Base-by-base conservation (phyloP, 2,329 filamentous ascomycete genomes). In the Zalaria obscura region DNA sequence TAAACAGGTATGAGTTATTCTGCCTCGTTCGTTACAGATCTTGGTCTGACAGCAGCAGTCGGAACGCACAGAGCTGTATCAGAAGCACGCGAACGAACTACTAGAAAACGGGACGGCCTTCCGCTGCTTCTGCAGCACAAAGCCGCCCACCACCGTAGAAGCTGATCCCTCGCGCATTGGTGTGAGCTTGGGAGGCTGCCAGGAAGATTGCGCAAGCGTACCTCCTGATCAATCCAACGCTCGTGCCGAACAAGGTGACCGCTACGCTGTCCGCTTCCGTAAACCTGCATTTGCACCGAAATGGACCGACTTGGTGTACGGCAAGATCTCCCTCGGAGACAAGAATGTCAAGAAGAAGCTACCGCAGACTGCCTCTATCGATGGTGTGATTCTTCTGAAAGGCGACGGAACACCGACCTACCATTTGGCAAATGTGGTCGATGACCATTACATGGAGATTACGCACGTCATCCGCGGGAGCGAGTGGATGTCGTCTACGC, bases 401-500 rank as follows among this genome's bases (percentile, higher is more conserved):
- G 80, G 79, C 1, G 91, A 98, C 57, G 88, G 87, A 0, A 83
- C 83, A 48, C 91, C 91, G 0, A 98, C 93, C 0, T 98, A 98
- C 55, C 91, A 98, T 60, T 80, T 98, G 46, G 91, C 91, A 4
- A 98, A 96, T 55, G 89, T 98, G 5, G 80, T 98, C 4, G 91
- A 98, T 55, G 91, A 98, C 55, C 85, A 95, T 59, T 69, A 82
- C 45, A 98, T 98, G 91, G 67, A 84, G 45, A 93, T 98, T 50
- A 95, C 88, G 0, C 89, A 96, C 60, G 91, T 98, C 9, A 83
- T 98, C 44, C 79, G 91, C 35, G 91, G 89, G 40, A 80, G 82
- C 71, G 91, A 98, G 73, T 98, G 91, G 91, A 82, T 98, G 64
- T 77, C 89, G 29, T 94, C 88, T 0, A 96, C 91, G 0, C 87